Base-by-base conservation (phyloP, 805 yeast species). In the Kodamaea nitidulidarum region DNA sequence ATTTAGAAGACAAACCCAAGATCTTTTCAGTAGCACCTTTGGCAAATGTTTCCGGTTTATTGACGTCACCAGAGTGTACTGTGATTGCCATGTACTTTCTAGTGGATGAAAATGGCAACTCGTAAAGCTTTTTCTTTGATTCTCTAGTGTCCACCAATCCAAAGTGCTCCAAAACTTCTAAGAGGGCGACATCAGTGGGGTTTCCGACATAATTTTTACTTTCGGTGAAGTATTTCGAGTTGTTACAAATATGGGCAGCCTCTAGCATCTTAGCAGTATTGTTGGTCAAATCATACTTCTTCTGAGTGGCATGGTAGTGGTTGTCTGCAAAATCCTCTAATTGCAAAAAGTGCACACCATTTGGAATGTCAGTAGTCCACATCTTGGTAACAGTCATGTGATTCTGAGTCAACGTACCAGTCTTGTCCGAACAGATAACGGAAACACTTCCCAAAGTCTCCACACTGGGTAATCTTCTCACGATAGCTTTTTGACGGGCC, bases 401-500 rank as follows among this genome's bases (percentile, higher is more conserved):
- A 58, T 88, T 88, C 56, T 84, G 85, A 15, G 96, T 88, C 49
- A 88, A 71, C 7, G 96, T 88, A 38, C 70, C 70, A 9, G 70
- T 64, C 43, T 64, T 65, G 47, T 64, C 70, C 7, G 70, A 64
- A 43, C 70, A 64, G 38, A 64, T 64, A 44, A 62, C 67, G 56
- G 88, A 90, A 26, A 88, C 96, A 33, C 95, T 85, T 4, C 97
- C 97, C 47, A 90, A 73, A 7, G 97, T 90, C 63, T 90, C 97
- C 20, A 93, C 98, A 50, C 93, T 81, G 12, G 98, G 98, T 47
- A 93, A 70, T 50, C 97, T 78, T 55, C 90, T 84, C 38, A 93
- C 96, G 56, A 93, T 93, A 2, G 98, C 98, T 53, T 84, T 85
- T 51, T 88, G 82, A 38, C 78, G 80, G 4, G 98, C 97, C 98